These are phyloP conservation scores for Penicillium sp. DNA, from an alignment of 2,329 filamentous ascomycete species.

Conservation along the genomic window DNA sequence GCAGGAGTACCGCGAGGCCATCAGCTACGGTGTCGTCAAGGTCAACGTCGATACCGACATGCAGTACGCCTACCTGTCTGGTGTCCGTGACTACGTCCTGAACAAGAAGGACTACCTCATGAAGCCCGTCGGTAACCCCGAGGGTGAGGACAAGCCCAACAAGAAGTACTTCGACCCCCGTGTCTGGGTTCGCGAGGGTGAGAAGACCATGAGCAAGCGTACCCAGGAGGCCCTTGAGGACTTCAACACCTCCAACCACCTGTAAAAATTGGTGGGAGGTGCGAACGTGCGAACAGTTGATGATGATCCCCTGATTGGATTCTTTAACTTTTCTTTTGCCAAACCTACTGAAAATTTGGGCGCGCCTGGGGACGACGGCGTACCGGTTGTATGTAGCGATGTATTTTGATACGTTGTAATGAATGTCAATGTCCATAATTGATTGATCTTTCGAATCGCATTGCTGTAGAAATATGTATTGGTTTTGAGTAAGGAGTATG, in stretches of 20 bases:
- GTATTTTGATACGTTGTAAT: conserved; percentile 24
- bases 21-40: conserved; percentile 93
- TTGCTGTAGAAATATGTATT: too few species aligned
- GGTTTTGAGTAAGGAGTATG: too few species aligned
- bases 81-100: conserved; percentile 90
- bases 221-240: conserved; percentile 76
- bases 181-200: conserved; percentile 87
- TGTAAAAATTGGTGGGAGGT: too few species aligned
- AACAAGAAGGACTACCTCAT: conserved; percentile 93
- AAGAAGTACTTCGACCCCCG: conserved; percentile 92
- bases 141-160: conserved; percentile 96
- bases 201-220: conserved; percentile 90
- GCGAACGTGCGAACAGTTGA: too few species aligned
- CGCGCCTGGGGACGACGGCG: conserved; percentile 19
- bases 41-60: conserved; percentile 98
- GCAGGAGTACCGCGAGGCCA: conserved; percentile 83
- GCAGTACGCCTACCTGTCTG: conserved; percentile 87
- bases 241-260: conserved; percentile 77
- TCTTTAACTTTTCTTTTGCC: conserved; percentile 5
- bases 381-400: conserved; percentile 26
- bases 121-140: conserved; percentile 86
- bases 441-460: too few species aligned
- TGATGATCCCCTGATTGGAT: conserved; percentile 6
- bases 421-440: conserved; percentile 17
- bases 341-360: conserved; percentile 16